Evolutionary conservation across 768 basidiomycete genomes (phyloP), one percentile per base, ranked within the genome.

Genomic region (Botryobasidium botryosum): DNA sequence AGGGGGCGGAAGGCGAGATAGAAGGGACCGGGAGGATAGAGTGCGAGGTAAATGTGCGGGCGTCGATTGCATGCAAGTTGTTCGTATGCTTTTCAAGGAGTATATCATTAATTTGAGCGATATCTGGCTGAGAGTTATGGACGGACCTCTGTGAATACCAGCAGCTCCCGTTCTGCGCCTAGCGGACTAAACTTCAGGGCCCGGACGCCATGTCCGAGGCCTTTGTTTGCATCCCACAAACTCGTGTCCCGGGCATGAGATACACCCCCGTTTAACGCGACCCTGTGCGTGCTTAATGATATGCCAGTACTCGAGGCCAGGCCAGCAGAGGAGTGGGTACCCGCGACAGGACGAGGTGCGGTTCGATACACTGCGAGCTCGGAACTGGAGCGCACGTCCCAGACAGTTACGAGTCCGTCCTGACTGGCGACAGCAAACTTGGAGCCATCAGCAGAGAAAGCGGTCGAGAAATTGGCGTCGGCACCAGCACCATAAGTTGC

Each of bases 141-240:
- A 48, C 72, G 44, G 50, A 87, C 86, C 75, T 91, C 88, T 13
- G 88, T 86, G 61, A 90, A 94, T 0, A 75, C 77, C 72, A 92
- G 73, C 1, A 90, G 59, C 59, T 92, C 90, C 49, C 72, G 70
- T 21, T 74, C 71, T 36, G 62, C 55, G 18, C 74, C 74, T 2
- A 72, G 71, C 8, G 72, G 69, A 47, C 75, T 74, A 61, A 92
- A 94, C 59, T 91, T 91, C 55, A 94, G 75, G 45, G 69, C 85
- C 45, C 90, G 6, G 53, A 52, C 29, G 50, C 35, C 28, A 64
- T 8, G n/a, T n/a, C n/a, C n/a, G n/a, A n/a, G n/a, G n/a, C n/a
- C n/a, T n/a, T n/a, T n/a, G n/a, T n/a, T n/a, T n/a, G n/a, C n/a
- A n/a, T n/a, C n/a, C n/a, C n/a, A n/a, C n/a, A n/a, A n/a, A n/a